phyloP scores from a whole-genome alignment of 2,329 filamentous ascomycete genomes.

The Ceratocystis albifundus region DNA sequence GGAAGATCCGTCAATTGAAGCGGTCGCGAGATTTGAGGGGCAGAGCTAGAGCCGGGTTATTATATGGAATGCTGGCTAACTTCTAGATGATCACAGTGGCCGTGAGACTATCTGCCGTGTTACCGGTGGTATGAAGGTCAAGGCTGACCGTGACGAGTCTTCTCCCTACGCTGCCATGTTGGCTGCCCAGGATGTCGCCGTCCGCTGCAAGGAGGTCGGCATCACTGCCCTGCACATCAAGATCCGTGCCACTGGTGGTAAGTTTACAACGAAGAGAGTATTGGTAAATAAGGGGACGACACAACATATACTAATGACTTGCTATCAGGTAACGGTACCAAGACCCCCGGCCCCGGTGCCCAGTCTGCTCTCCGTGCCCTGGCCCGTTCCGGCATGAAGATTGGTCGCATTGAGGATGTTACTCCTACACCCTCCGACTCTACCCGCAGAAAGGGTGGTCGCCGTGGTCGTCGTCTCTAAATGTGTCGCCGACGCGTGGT shows the following conservation, averaged over 20 bases:
- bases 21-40: neutral
- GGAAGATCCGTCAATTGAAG: neutral
- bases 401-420: conserved; percentile 98
- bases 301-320: conserved; percentile 1
- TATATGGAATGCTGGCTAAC: conserved; percentile 41
- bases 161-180: conserved; percentile 99
- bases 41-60: neutral
- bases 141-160: conserved; percentile 99
- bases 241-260: conserved; percentile 98
- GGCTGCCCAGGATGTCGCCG: conserved; percentile 95
- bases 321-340: conserved; percentile 80
- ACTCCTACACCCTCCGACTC: conserved; percentile 98
- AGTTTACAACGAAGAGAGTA: conserved; percentile 29
- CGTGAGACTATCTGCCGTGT: conserved; percentile 99
- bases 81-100: conserved; percentile 68
- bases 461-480: conserved; percentile 99
- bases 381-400: conserved; percentile 98
- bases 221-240: conserved; percentile 98
- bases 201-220: conserved; percentile 62
- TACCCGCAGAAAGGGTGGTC: conserved; percentile 99
- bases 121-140: conserved; percentile 99
- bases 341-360: conserved; percentile 97
- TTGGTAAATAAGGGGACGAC: neutral
- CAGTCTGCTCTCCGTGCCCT: conserved; percentile 98
- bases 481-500: conserved; percentile 26